Percentiles rank a stretch among this genome's conserved stretches.
These are phyloP conservation scores for Aspergillus sp. DNA, from an alignment of 2,329 filamentous ascomycete genomes.

Conservation along the genomic window DNA sequence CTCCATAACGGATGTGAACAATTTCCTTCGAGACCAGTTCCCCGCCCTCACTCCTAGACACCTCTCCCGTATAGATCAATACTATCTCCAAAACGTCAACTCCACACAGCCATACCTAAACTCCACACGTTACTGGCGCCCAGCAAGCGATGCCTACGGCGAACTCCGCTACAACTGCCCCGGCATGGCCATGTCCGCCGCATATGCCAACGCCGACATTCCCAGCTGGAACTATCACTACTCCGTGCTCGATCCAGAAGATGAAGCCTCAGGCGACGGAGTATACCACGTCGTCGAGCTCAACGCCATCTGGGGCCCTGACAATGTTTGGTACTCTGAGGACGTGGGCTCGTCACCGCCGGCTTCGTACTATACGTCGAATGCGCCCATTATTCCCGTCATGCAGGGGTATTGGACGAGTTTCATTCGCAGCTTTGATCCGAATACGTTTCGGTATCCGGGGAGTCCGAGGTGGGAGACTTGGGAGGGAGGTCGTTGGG, in stretches of 20 bases:
- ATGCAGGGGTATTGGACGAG: conserved; percentile 75
- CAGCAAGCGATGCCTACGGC: conserved; percentile 63
- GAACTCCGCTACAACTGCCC: conserved; percentile 70
- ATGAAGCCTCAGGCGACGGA: conserved; percentile 61
- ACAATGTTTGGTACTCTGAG: conserved; percentile 54
- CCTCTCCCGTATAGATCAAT: conserved; percentile 55
- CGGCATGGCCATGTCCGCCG: conserved; percentile 58
- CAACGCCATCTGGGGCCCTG: conserved; percentile 69
- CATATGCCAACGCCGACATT: conserved; percentile 38
- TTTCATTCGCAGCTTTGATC: conserved; percentile 70
- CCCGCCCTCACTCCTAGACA: conserved; percentile 58
- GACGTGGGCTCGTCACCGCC: conserved; percentile 58
- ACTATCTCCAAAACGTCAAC: conserved; percentile 58
- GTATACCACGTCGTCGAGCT: conserved; percentile 71
- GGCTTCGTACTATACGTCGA: conserved; percentile 60
- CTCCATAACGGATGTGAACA: conserved; percentile 54
- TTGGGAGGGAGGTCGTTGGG: conserved; percentile 43
- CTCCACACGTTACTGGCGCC: conserved; percentile 62
- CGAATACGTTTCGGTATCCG: conserved; percentile 59
- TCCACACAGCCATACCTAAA: conserved; percentile 52
- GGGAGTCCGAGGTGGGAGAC: conserved; percentile 58
- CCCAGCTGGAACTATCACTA: conserved; percentile 71
- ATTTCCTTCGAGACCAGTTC: conserved; percentile 64
- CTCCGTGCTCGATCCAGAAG: conserved; percentile 64
- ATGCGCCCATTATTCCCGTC: conserved; percentile 62